phyloP scores from a whole-genome alignment of 441 rosid species.

The Hura crepitans region DNA sequence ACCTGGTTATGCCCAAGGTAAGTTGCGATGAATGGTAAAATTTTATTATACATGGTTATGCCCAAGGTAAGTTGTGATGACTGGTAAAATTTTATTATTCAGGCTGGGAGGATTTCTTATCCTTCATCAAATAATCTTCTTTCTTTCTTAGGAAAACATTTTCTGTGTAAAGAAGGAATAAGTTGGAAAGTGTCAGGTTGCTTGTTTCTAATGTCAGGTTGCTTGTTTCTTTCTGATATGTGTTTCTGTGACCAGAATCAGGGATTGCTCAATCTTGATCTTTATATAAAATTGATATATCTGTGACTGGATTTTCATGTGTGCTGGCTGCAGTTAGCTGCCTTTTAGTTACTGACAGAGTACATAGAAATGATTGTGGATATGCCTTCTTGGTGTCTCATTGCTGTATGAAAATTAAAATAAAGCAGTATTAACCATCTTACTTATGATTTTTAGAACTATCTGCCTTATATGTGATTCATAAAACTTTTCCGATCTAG shows the following conservation, averaged over 20 bases:
- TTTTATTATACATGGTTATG: conserved; percentile 62
- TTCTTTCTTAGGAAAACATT: neutral
- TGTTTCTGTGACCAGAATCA: neutral
- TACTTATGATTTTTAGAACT: neutral
- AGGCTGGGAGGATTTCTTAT: neutral
- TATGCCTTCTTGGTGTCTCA: neutral
- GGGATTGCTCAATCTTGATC: conserved; percentile 8
- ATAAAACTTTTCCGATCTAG: neutral
- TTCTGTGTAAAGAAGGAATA: neutral
- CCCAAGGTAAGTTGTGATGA: conserved; percentile 65
- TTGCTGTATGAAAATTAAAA: neutral
- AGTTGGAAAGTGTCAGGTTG: conserved; percentile 25
- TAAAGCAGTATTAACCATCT: neutral
- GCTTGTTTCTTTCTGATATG: conserved; percentile 23
- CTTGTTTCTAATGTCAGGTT: conserved; percentile 29
- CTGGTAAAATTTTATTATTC: neutral
- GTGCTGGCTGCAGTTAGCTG: conserved; percentile 3
- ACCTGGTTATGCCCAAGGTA: conserved; percentile 98
- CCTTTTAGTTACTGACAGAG: neutral
- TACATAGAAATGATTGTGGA: conserved; percentile 1
- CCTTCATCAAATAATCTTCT: neutral
- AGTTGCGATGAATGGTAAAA: conserved; percentile 21
- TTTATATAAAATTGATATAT: neutral
- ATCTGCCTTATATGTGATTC: neutral
- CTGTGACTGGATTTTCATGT: neutral